Evolutionary conservation across 2,329 filamentous ascomycete genomes (phyloP), one percentile per base, ranked within the genome.

Genomic region (Botrytis elliptica): DNA sequence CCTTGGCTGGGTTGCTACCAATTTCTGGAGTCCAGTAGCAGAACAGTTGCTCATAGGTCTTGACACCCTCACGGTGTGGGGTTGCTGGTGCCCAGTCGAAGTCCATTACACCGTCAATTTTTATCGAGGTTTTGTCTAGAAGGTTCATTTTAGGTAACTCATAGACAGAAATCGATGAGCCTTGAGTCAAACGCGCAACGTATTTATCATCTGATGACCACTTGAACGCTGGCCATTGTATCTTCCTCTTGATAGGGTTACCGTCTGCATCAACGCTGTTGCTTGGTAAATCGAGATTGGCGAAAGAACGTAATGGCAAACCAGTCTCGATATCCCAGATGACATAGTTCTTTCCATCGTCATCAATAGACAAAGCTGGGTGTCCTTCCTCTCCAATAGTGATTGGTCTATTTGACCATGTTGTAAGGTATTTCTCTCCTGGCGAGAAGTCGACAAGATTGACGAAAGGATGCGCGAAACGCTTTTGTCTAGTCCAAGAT

Each of bases 21-120:
- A 98, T 93, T 84, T 99, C 96, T 67, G 96, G 96, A 36, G 96
- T 98, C 96, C 96, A 99, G 90, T 95, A 99, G 86, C 93, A 97
- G 84, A 99, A 91, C 8, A 99, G 89, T 83, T 98, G 96, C 85
- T 99, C 96, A 83, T 98, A 97, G 9, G 86, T 89, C 88, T 97
- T 98, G 84, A 97, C 84, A 71, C 94, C 91, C 3, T 97, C 94
- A 75, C 95, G 91, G 81, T 90, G 90, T 18, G 93, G 90, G 20
- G 90, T 93, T 29, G 94, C 90, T 25, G 96, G 96, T 0, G 94
- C 93, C 96, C 96, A 99, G 83, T 99, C 96, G 81, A 99, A 99
- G 84, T 99, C 96, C 86, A 95, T 91, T 65, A 98, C 92, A 72
- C 95, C 95, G 78, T 99, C 96, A 76, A 98, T 93, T 88, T 98